These are phyloP conservation scores for Musa beccarii DNA, from an alignment of 176 grass and related monocot genomes.

Conservation along the genomic window DNA sequence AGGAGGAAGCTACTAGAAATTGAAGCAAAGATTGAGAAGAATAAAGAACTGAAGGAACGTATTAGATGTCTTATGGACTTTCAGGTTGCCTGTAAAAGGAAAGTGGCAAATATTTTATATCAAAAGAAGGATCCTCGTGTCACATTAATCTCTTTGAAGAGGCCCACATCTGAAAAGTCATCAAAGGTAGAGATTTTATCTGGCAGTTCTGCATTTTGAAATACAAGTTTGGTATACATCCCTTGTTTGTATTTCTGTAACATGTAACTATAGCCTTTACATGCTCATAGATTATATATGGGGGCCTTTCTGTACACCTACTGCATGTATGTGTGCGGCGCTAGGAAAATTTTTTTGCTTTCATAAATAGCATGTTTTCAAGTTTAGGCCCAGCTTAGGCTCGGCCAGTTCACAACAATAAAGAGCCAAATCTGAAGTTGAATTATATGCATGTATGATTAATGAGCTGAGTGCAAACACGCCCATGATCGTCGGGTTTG, in stretches of 20 bases:
- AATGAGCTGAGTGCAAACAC: too few relatives aligned
- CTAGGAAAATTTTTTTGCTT: too few relatives aligned
- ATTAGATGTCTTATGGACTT: conserved; percentile 81
- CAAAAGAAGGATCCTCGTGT: conserved; percentile 82
- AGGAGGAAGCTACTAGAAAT: conserved; percentile 81
- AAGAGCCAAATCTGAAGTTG: too few relatives aligned
- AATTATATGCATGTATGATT: too few relatives aligned
- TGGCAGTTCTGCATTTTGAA: not conserved
- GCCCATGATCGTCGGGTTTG: too few relatives aligned
- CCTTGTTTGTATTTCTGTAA: not conserved
- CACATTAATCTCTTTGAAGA: conserved; percentile 54
- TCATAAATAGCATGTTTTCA: too few relatives aligned
- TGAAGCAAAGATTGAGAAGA: conserved; percentile 80
- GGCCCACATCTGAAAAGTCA: conserved; percentile 2
- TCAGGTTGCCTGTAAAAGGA: conserved; percentile 62
- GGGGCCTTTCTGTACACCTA: not conserved
- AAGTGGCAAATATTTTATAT: conserved; percentile 33
- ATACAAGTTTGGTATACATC: not conserved
- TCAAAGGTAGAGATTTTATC: conserved; percentile 36
- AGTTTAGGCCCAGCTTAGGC: too few relatives aligned
- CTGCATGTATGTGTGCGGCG: too few relatives aligned
- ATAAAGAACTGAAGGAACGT: conserved; percentile 69
- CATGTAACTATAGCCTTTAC: not conserved
- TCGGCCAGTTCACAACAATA: too few relatives aligned
- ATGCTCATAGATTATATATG: not conserved